These are phyloP conservation scores for Amoeboaphelidium protococcarum DNA, from an alignment of 371 early-diverging fungal species.

Conservation along the genomic window DNA sequence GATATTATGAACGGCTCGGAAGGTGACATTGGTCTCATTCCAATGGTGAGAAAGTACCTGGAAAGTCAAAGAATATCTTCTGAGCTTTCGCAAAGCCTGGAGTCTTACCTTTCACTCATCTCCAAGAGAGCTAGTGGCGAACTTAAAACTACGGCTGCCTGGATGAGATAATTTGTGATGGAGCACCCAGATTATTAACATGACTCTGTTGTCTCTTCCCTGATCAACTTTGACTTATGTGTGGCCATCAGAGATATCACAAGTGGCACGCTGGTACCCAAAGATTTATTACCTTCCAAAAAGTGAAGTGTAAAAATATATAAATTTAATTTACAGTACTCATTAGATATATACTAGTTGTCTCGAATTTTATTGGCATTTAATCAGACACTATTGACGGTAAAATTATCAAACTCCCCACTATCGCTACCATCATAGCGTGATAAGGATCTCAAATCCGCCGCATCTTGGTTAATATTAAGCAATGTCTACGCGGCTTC, in stretches of 20 bases:
- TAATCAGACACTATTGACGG: too few relatives aligned
- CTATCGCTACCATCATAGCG: too few relatives aligned
- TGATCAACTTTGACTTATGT: slow-evolving; percentile 61
- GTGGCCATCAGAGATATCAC: neutral
- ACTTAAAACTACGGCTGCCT: slow-evolving; percentile 69
- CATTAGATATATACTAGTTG: too few relatives aligned
- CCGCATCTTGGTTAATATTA: neutral
- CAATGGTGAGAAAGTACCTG: slow-evolving; percentile 3
- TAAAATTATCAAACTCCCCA: too few relatives aligned
- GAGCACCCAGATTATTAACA: slow-evolving; percentile 70
- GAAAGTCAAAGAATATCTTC: neutral
- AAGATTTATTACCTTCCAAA: too few relatives aligned
- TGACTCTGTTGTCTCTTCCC: slow-evolving; percentile 58
- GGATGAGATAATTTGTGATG: slow-evolving; percentile 66
- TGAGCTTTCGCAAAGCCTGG: slow-evolving; percentile 28
- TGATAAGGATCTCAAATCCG: too few relatives aligned
- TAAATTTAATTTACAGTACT: too few relatives aligned
- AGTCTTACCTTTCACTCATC: slow-evolving; percentile 53
- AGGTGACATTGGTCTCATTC: slow-evolving; percentile 5
- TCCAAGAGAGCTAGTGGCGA: slow-evolving; percentile 49
- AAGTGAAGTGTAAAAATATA: too few relatives aligned
- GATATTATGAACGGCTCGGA: slow-evolving; percentile 85
- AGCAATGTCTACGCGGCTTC: slow-evolving; percentile 11
- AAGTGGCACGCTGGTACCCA: neutral
- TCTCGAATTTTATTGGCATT: too few relatives aligned